Evolutionary conservation across 208 protist genomes (phyloP), one percentile per base, ranked within the genome.

Genomic region (Wallacemonas rigidus): DNA sequence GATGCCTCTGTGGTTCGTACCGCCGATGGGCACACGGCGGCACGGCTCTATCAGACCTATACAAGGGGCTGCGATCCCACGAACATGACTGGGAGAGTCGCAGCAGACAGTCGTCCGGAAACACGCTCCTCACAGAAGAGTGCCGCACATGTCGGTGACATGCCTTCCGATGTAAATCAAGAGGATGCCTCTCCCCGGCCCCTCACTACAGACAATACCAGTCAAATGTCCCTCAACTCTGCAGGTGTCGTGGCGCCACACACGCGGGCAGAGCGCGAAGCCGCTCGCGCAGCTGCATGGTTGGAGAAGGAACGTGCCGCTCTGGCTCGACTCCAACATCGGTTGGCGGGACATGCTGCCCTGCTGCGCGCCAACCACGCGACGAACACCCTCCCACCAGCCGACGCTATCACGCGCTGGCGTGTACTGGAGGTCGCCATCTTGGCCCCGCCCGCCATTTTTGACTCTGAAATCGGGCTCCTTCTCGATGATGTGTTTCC

Each of bases 381-480:
- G 14, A 65, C 43, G 3, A 65, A 65, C 60, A 65, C 61, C 65
- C 54, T 83, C 12, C 82, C 82, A 0, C 80, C 77, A 2, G 81
- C 76, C 1, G 75, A 85, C 47, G 47, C 79, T 15, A 43, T 69
- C 17, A 87, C 88, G 2, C 86, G 89, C 35, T 94, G 91, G 89
- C 76, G 86, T 14, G 74, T 96, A 60, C 55, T 96, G 45, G 88
- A 94, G 48, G 82, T 96, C 7, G 81, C 91, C 0, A 88, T 96
- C 69, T 78, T 94, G 2, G 85, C 86, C 53, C 85, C 89, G n/a
- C 85, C 83, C 3, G 75, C 78, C 53, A 77, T 96, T 7, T 96
- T 96, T 67, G 77, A 87, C n/a, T 92, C 83, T 1, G 91, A 96
- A 68, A 50, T 91, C 6, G 58, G 79, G 17, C 50, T 91, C 14